phyloP scores from a whole-genome alignment of 73 alveolate genomes.

The Symbiodinium natans region DNA sequence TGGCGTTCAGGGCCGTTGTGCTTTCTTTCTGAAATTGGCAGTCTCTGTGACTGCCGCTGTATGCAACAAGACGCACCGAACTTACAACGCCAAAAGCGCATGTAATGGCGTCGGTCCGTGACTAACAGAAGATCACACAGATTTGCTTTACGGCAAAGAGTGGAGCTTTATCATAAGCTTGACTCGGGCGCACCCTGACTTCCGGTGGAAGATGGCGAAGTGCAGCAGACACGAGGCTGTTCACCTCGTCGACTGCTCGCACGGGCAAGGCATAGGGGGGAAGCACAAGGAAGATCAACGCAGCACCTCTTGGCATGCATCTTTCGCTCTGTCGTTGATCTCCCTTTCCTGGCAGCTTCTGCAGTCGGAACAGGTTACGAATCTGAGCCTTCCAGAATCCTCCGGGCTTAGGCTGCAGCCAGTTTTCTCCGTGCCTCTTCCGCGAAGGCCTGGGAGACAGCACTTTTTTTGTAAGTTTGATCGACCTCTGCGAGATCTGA shows the following conservation, averaged over 20 bases:
- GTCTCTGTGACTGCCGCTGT: too few relatives aligned
- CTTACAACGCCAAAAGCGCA: too few relatives aligned
- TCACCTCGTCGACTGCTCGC: background rate
- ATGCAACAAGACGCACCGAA: too few relatives aligned
- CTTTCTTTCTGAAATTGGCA: too few relatives aligned
- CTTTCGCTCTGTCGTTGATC: conserved; percentile 23
- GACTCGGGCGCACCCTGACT: background rate
- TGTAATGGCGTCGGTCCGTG: too few relatives aligned
- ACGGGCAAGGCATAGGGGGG: background rate
- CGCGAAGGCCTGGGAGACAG: background rate
- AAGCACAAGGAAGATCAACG: background rate
- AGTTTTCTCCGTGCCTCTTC: conserved; percentile 10
- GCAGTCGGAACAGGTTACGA: too few relatives aligned
- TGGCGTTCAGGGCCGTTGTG: too few relatives aligned
- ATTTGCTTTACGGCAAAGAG: too few relatives aligned
- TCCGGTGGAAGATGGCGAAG: conserved; percentile 78
- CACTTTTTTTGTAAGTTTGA: background rate
- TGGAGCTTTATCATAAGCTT: too few relatives aligned
- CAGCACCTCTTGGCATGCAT: conserved; percentile 61
- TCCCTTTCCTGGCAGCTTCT: background rate
- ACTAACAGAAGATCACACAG: too few relatives aligned
- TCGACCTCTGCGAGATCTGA: background rate
- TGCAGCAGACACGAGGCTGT: conserved; percentile 34
- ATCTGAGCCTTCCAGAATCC: too few relatives aligned
- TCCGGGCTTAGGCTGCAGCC: background rate